phyloP scores from a whole-genome alignment of 2,329 filamentous ascomycete genomes.

The Leptographium lundbergii region DNA sequence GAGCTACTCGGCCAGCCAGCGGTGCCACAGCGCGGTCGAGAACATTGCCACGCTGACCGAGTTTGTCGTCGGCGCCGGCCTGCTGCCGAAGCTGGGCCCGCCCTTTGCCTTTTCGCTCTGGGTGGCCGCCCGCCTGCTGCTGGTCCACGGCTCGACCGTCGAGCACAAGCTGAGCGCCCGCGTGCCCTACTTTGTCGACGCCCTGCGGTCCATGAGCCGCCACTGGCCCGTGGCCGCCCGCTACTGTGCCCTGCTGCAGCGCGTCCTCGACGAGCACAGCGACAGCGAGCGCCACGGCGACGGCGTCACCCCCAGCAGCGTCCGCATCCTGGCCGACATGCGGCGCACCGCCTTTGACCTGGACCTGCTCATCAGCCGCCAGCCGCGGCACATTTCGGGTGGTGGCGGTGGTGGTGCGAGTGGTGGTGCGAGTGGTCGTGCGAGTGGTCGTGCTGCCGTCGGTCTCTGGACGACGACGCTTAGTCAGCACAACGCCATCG shows the following conservation, averaged over 20 bases:
- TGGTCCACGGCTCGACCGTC: constrained; percentile 84
- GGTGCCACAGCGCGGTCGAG: constrained; percentile 72
- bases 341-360: constrained; percentile 79
- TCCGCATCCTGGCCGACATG: constrained; percentile 86
- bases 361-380: constrained; percentile 76
- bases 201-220: constrained; percentile 64
- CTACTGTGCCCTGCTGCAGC: constrained; percentile 66
- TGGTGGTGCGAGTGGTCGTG: too few relatives aligned
- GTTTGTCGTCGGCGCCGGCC: constrained; percentile 61
- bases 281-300: constrained; percentile 66
- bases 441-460: too few relatives aligned
- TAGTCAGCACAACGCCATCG: neutral
- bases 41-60: constrained; percentile 67
- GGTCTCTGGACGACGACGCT: too few relatives aligned
- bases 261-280: constrained; percentile 75
- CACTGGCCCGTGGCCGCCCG: constrained; percentile 79
- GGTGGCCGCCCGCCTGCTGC: constrained; percentile 76
- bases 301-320: constrained; percentile 65
- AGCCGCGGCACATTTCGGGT: constrained; percentile 41
- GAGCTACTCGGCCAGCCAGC: constrained; percentile 72
- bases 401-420: neutral
- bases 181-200: constrained; percentile 71
- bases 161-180: constrained; percentile 71
- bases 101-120: constrained; percentile 88
- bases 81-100: constrained; percentile 71